A percentile compares a stretch with the other conserved stretches of the same genome.
Evolutionary conservation across 768 basidiomycete species (phyloP).

Genomic region (Termitomyces sp.): DNA sequence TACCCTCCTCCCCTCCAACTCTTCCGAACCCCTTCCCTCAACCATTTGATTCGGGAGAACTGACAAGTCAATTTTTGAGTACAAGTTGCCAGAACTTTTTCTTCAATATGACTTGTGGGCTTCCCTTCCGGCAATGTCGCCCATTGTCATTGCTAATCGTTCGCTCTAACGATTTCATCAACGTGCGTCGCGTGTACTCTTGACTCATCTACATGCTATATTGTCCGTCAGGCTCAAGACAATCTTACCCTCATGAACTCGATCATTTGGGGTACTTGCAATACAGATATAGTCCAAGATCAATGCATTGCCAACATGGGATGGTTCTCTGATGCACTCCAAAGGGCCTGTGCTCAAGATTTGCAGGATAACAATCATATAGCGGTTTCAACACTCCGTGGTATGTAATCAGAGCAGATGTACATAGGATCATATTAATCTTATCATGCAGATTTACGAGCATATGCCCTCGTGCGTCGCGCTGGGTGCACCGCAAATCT

Average conservation of each 20-base stretch:
- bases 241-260: slow-evolving; percentile 59
- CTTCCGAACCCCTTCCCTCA: slow-evolving; percentile 79
- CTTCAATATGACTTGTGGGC: slow-evolving; percentile 60
- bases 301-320: slow-evolving; percentile 67
- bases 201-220: background rate
- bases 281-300: slow-evolving; percentile 40
- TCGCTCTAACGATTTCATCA: slow-evolving; percentile 46
- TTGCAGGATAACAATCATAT: slow-evolving; percentile 44
- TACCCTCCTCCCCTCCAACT: slow-evolving; percentile 42
- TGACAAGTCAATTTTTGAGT: slow-evolving; percentile 64
- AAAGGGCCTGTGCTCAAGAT: slow-evolving; percentile 50
- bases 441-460: slow-evolving; percentile 42
- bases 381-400: slow-evolving; percentile 48
- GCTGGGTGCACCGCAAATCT: slow-evolving; percentile 58
- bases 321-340: slow-evolving; percentile 48
- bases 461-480: slow-evolving; percentile 57
- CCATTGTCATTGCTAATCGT: slow-evolving; percentile 64
- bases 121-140: slow-evolving; percentile 66
- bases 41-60: slow-evolving; percentile 51
- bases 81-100: slow-evolving; percentile 65
- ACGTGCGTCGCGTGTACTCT: slow-evolving; percentile 32
- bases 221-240: slow-evolving; percentile 46
- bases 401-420: slow-evolving; percentile 27
- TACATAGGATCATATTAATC: background rate
- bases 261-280: slow-evolving; percentile 77